Evolutionary conservation across 1,284 basidiomycete species (phyloP).

Genomic region (Pterulicium gracile): DNA sequence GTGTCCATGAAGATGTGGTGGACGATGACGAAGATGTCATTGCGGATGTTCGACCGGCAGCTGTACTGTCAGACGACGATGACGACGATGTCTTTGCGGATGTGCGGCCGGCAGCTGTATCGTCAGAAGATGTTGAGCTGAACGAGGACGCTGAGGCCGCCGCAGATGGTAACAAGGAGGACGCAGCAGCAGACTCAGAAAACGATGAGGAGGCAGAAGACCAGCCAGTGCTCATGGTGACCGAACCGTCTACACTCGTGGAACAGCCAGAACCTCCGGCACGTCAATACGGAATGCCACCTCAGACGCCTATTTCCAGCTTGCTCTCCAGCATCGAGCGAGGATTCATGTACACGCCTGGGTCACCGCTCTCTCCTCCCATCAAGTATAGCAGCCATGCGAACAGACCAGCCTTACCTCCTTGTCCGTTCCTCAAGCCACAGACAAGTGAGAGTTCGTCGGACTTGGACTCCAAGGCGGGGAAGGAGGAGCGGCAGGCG

Average conservation of each 20-base stretch:
- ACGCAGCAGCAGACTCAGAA: background rate
- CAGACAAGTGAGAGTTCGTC: background rate
- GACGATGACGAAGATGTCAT: slow-evolving; percentile 8
- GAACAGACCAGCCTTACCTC: background rate
- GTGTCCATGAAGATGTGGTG: slow-evolving; percentile 6
- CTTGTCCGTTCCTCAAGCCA: slow-evolving; percentile 1
- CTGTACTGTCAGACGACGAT: background rate
- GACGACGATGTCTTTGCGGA: slow-evolving; percentile 2
- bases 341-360: slow-evolving; percentile 56
- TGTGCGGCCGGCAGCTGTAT: slow-evolving; percentile 9
- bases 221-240: background rate
- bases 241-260: no score
- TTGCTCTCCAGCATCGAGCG: slow-evolving; percentile 57
- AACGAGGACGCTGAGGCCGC: no score
- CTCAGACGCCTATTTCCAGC: slow-evolving; percentile 56
- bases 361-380: slow-evolving; percentile 46
- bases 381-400: slow-evolving; percentile 1
- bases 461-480: background rate
- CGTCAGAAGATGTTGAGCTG: no score
- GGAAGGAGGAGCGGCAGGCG: background rate
- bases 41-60: slow-evolving; percentile 3
- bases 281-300: slow-evolving; percentile 4
- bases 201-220: background rate
- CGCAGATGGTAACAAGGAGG: background rate
- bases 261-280: no score